Evolutionary conservation across 805 yeast genomes (phyloP).

Genomic region (Groenewaldozyma tartarivorans): DNA sequence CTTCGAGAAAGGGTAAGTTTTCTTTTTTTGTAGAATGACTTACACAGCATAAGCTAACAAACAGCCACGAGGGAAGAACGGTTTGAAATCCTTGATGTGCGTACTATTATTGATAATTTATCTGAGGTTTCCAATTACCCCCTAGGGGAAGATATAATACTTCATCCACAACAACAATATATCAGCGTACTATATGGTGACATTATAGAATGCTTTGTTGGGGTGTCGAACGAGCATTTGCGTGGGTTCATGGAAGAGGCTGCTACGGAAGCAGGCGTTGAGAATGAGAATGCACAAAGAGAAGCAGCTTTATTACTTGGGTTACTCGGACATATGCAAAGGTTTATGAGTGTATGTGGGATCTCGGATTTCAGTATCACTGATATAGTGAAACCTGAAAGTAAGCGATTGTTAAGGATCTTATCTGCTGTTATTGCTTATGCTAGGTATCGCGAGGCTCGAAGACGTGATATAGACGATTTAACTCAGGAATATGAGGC

Average conservation of each 20-base stretch:
- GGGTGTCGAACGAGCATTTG: slow-evolving; percentile 33
- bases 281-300: slow-evolving; percentile 26
- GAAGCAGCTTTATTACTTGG: slow-evolving; percentile 39
- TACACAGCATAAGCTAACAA: no score
- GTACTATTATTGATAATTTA: slow-evolving; percentile 50
- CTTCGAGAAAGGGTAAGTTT: no score
- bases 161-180: slow-evolving; percentile 49
- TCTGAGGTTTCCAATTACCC: slow-evolving; percentile 29
- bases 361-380: slow-evolving; percentile 64
- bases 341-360: slow-evolving; percentile 64
- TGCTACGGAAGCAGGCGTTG: slow-evolving; percentile 28
- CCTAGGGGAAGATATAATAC: slow-evolving; percentile 48
- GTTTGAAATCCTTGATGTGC: slow-evolving; percentile 53
- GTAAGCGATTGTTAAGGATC: slow-evolving; percentile 50
- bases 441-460: slow-evolving; percentile 75
- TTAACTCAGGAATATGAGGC: slow-evolving; percentile 46
- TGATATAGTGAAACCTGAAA: slow-evolving; percentile 75
- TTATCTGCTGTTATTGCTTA: slow-evolving; percentile 78
- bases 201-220: slow-evolving; percentile 51
- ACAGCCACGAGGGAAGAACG: no score
- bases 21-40: no score
- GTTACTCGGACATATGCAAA: slow-evolving; percentile 49
- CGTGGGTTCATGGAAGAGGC: slow-evolving; percentile 24
- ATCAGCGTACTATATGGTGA: slow-evolving; percentile 49
- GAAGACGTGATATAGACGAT: slow-evolving; percentile 58